Evolutionary conservation across 306 rosid genomes (phyloP).

Genomic region (Luffa aegyptiaca): DNA sequence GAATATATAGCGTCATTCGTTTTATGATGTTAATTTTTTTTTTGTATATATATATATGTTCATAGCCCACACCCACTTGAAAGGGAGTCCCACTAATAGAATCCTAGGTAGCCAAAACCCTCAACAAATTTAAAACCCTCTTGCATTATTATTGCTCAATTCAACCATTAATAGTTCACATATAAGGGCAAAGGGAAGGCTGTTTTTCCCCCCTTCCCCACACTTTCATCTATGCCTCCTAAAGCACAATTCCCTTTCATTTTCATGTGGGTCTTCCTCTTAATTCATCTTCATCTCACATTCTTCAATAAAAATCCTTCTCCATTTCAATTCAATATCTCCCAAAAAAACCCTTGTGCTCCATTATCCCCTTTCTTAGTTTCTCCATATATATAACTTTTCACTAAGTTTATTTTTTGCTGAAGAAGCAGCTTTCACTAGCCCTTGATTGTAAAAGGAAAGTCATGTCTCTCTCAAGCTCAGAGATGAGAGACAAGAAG

Average conservation of each 20-base stretch:
- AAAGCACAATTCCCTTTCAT: background rate
- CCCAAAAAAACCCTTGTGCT: background rate
- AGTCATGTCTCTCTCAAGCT: slow-evolving; percentile 55
- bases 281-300: background rate
- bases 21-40: too few species aligned
- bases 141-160: background rate
- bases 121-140: background rate
- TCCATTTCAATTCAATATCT: background rate
- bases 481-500: slow-evolving; percentile 52
- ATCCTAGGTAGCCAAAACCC: background rate
- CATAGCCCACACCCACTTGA: background rate
- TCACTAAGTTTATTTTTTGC: background rate
- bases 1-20: too few species aligned
- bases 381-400: background rate
- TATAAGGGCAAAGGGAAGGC: background rate
- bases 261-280: slow-evolving; percentile 8
- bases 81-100: background rate
- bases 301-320: background rate
- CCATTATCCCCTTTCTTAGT: background rate
- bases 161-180: background rate
- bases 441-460: background rate
- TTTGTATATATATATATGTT: background rate
- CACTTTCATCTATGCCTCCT: background rate
- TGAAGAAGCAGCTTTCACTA: background rate
- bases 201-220: background rate